These are phyloP conservation scores for Scenedesmus sp. DNA, from an alignment of 163 green algal genomes.

Conservation along the genomic window DNA sequence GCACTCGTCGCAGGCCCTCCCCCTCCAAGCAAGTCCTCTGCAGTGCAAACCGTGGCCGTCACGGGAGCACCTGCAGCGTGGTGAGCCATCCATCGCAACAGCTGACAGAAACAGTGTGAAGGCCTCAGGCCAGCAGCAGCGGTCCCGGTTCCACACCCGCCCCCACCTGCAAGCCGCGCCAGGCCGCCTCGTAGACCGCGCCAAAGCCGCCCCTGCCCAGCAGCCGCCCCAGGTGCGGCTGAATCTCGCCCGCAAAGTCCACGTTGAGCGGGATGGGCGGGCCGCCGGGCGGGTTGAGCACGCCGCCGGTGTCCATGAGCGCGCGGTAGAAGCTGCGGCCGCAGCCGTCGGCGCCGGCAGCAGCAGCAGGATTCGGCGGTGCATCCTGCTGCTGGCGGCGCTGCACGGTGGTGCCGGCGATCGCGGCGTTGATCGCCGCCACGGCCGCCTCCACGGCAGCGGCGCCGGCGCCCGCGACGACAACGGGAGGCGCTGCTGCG, in stretches of 20 bases:
- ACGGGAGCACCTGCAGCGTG: too few relatives aligned
- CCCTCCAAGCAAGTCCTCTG: too few relatives aligned
- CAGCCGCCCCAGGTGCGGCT: too few relatives aligned
- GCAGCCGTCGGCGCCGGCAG: background rate
- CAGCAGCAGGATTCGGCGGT: background rate
- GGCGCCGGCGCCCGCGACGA: background rate
- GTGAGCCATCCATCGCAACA: too few relatives aligned
- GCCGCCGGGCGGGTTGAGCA: background rate
- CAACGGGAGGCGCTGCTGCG: background rate
- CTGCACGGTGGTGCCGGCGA: background rate
- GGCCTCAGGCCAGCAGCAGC: too few relatives aligned
- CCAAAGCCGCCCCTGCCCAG: slow-evolving; percentile 84
- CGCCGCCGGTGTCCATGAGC: slow-evolving; percentile 36
- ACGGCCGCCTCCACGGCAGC: slow-evolving; percentile 38
- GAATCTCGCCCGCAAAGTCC: too few relatives aligned
- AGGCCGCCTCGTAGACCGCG: slow-evolving; percentile 75
- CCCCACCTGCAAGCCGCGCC: too few relatives aligned
- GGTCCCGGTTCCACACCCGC: too few relatives aligned
- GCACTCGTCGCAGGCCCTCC: too few relatives aligned
- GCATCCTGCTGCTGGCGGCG: slow-evolving; percentile 15
- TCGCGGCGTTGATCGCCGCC: slow-evolving; percentile 33
- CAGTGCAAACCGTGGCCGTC: too few relatives aligned
- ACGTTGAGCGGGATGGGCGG: slow-evolving; percentile 66
- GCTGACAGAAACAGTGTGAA: too few relatives aligned
- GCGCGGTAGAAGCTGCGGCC: slow-evolving; percentile 43